Base-by-base conservation (phyloP, 164 flowering plant species). In the Magnolia officinalis region DNA sequence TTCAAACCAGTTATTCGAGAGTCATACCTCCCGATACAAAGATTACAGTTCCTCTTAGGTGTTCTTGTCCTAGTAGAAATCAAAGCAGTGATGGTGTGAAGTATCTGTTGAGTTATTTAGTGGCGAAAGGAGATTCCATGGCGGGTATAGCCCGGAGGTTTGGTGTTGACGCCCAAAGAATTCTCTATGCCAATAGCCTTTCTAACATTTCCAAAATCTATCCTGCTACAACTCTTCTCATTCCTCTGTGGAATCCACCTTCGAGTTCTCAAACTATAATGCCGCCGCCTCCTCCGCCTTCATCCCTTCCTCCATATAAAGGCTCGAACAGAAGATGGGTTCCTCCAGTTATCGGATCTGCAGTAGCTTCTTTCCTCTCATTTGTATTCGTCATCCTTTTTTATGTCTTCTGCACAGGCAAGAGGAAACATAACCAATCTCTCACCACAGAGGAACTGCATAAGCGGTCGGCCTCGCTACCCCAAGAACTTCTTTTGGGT, bases 41-140 rank as follows among this genome's bases (percentile, higher is more conserved):
- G 50, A 72, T 94, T 29, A 79, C 24, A 18, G 84, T 92, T 73
- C 97, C 96, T 78, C 82, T 92, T 63, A 86, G 94, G 79, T 94
- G 98, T 86, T 94, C 97, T 71, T 94, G 98, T 84, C 97, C 95
- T 8, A 89, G 92, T 0, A 84, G 76, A 71, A 81, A 85, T 50
- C 97, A 94, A 75, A 78, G 67, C 4, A 82, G 72, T 50, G 24
- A 50, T 0, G 91, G 96, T 20, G 63, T 84, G 14, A 87, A 83
- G 52, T 92, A 85, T 79, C 80, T 92, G 21, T 16, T 89, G 76
- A 91, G 87, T 67, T 92, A 89, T 65, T 3, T 80, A n/a, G 77
- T 89, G 51, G 65, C 72, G 51, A 6, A n/a, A 67, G 85, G 83
- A 10, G 88, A 91, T 72, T 19, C 2, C 72, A 80, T 89, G 78